Evolutionary conservation across 495 filamentous ascomycete genomes (phyloP).

Genomic region (Trichoderma virens): DNA sequence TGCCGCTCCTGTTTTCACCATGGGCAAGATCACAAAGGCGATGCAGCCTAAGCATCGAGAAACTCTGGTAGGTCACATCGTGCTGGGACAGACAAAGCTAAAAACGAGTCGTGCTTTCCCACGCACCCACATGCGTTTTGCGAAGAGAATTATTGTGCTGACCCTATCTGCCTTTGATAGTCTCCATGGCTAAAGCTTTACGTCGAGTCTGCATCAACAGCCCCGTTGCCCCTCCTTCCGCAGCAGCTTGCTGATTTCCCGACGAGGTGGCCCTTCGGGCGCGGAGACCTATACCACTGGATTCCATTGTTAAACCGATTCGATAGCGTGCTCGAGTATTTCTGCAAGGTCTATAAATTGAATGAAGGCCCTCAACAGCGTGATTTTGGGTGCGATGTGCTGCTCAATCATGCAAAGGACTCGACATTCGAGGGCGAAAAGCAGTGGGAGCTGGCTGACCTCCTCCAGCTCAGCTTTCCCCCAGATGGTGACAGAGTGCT

Average conservation of each 20-base stretch:
- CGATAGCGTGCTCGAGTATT: slow-evolving; percentile 75
- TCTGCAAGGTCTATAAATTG: slow-evolving; percentile 75
- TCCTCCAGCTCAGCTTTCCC: slow-evolving; percentile 52
- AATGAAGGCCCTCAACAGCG: slow-evolving; percentile 71
- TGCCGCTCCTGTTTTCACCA: slow-evolving; percentile 48
- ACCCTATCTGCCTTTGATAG: slow-evolving; percentile 39
- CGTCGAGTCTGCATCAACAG: slow-evolving; percentile 56
- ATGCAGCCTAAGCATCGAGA: slow-evolving; percentile 89
- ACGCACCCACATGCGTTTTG: slow-evolving; percentile 4
- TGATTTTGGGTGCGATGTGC: slow-evolving; percentile 57
- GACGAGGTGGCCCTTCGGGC: slow-evolving; percentile 86
- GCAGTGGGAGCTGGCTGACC: slow-evolving; percentile 36
- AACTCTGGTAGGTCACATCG: slow-evolving; percentile 60
- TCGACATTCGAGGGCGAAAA: slow-evolving; percentile 31
- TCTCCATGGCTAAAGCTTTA: slow-evolving; percentile 80
- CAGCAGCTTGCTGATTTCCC: slow-evolving; percentile 72
- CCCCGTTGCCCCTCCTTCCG: slow-evolving; percentile 69
- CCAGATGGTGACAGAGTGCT: slow-evolving; percentile 72
- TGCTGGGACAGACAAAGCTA: not conserved
- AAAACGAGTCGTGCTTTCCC: slow-evolving; percentile 9
- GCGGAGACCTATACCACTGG: slow-evolving; percentile 98
- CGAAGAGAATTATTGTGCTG: slow-evolving; percentile 25
- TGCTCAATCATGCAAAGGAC: slow-evolving; percentile 43
- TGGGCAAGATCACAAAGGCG: slow-evolving; percentile 96
- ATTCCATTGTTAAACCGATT: slow-evolving; percentile 92